These are phyloP conservation scores for Rhizopus delemar DNA, from an alignment of 371 early-diverging fungal species.

Conservation along the genomic window DNA sequence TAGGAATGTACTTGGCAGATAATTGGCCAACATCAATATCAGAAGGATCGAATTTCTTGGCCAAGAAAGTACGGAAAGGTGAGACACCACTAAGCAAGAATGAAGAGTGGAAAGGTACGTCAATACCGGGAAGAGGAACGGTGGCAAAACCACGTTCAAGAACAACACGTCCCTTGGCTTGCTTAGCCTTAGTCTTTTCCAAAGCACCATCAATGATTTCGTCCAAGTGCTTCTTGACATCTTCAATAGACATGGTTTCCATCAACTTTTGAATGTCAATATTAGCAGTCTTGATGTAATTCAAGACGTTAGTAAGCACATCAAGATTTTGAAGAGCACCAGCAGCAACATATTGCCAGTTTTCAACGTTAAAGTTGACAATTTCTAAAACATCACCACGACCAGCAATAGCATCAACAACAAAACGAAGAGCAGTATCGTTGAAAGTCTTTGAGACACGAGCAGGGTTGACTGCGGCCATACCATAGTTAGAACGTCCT, in stretches of 20 bases:
- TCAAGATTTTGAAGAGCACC: constrained; percentile 85
- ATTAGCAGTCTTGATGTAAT: constrained; percentile 76
- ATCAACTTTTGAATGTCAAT: constrained; percentile 86
- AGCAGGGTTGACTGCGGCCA: constrained; percentile 93
- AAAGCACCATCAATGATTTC: constrained; percentile 80
- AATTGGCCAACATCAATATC: constrained; percentile 80
- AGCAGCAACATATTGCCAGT: constrained; percentile 94
- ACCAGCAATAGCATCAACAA: constrained; percentile 82
- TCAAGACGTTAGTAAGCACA: constrained; percentile 77
- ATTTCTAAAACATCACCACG: constrained; percentile 87
- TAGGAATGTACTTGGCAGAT: constrained; percentile 89
- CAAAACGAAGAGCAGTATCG: constrained; percentile 79
- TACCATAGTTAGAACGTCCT: constrained; percentile 91
- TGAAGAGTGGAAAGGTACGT: constrained; percentile 96
- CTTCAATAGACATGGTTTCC: constrained; percentile 83
- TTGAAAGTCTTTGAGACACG: constrained; percentile 87
- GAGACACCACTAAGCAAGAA: constrained; percentile 89
- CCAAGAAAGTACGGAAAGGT: constrained; percentile 89
- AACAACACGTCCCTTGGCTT: constrained; percentile 64
- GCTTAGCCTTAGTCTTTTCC: constrained; percentile 70
- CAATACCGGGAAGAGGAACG: constrained; percentile 90
- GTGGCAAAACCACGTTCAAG: constrained; percentile 92
- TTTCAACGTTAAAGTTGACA: constrained; percentile 96
- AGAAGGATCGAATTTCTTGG: constrained; percentile 77
- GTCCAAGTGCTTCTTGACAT: constrained; percentile 80